Conservation (phyloP, 1,284 basidiomycete genomes). For the Puccinia brachypodii region DNA sequence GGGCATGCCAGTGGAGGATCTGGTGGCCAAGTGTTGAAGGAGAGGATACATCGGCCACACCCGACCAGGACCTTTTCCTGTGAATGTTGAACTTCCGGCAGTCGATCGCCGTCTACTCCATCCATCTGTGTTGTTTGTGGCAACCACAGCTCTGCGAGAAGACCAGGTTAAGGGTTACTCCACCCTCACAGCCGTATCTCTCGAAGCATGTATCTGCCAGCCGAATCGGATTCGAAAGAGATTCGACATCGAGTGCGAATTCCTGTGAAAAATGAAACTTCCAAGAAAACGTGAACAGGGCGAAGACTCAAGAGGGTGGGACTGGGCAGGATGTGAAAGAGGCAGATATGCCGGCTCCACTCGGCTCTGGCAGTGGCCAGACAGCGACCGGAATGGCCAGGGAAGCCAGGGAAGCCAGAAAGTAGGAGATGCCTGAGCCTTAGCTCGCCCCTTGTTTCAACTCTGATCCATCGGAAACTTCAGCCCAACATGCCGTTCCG, state of each 20-base stretch:
- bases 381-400: not conserved
- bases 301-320: too few relatives aligned
- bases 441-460: too few relatives aligned
- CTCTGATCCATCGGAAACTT: too few relatives aligned
- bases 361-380: not conserved
- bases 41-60: not conserved
- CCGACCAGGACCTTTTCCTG: not conserved
- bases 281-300: not conserved
- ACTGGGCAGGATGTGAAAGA: not conserved
- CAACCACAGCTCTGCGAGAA: not conserved
- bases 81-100: not conserved
- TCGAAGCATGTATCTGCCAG: not conserved
- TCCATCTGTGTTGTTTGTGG: too few relatives aligned
- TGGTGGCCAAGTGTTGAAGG: not conserved
- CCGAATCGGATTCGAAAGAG: not conserved
- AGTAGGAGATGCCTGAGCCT: not conserved
- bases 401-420: not conserved
- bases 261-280: not conserved
- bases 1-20: not conserved
- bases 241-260: not conserved
- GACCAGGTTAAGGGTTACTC: not conserved
- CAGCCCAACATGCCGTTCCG: too few relatives aligned
- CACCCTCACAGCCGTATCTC: not conserved
- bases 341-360: not conserved
- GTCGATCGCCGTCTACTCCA: not conserved